These are phyloP conservation scores for Sporothrix inflata DNA, from an alignment of 2,329 filamentous ascomycete genomes.

Conservation along the genomic window DNA sequence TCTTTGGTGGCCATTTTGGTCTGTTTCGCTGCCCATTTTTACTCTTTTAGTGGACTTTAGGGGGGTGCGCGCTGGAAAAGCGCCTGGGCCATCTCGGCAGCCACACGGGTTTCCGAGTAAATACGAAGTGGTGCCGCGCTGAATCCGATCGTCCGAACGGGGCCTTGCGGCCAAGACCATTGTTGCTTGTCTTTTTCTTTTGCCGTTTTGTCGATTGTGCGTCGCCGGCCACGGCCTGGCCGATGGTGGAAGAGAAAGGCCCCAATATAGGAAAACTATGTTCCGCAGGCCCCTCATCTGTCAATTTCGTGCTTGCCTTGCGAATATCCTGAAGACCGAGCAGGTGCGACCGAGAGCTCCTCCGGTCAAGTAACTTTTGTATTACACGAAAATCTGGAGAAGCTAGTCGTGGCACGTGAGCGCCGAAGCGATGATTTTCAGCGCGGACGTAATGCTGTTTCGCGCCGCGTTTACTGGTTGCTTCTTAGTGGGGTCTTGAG, in stretches of 20 bases:
- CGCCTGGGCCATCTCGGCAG: slow-evolving; percentile 31
- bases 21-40: neutral
- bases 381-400: slow-evolving; percentile 11
- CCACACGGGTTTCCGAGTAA: slow-evolving; percentile 34
- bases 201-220: neutral
- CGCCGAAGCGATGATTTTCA: neutral
- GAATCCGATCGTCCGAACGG: slow-evolving; percentile 34
- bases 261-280: neutral
- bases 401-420: slow-evolving; percentile 20
- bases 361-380: neutral
- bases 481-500: neutral
- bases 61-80: neutral
- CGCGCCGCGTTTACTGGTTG: slow-evolving; percentile 21
- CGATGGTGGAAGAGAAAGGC: neutral
- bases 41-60: neutral
- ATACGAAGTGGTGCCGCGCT: slow-evolving; percentile 32
- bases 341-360: neutral
- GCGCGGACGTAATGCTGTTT: slow-evolving; percentile 18
- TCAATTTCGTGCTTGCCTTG: slow-evolving; percentile 5
- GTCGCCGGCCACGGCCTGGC: neutral
- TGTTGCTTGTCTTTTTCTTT: too few relatives aligned
- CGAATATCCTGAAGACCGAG: neutral
- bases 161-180: neutral
- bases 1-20: slow-evolving; percentile 20
- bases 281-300: slow-evolving; percentile 6